Evolutionary conservation across 2,329 filamentous ascomycete genomes (phyloP), one percentile per base, ranked within the genome.

Genomic region (Aspergillus sp.): DNA sequence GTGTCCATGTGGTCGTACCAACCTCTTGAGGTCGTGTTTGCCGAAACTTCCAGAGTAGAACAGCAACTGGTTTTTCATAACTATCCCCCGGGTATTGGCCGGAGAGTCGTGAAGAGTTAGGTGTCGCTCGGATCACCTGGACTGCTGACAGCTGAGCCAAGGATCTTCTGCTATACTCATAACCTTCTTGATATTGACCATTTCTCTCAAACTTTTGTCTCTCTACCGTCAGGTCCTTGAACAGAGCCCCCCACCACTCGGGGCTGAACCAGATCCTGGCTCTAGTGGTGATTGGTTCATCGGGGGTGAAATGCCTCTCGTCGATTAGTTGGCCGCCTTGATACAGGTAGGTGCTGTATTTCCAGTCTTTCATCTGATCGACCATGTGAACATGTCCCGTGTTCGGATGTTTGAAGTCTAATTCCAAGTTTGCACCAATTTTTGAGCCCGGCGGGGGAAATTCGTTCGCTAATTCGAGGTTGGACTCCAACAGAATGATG

Each of bases 21-120:
- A 64, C 64, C 44, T 70, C 62, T 6, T 59, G 60, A 11, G 59
- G 55, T 6, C 59, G 54, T n/a, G 68, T 68, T 50, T 71, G 64
- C 6, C 66, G 66, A 53, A 74, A 74, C 40, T 67, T 70, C 71
- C 71, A 74, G 12, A 71, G 59, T 10, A 74, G 46, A 36, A 73
- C 62, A 2, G 68, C 68, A 58, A 72, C 66, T 27, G 66, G 58
- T 48, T 67, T 64, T 34, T 60, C 59, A 36, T 65, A 57, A 12
- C 58, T 57, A 9, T 47, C 49, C 2, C 54, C 38, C 31, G 52
- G 48, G 43, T 58, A 60, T 29, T 56, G 56, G 33, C 52, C 60
- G 1, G 62, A 57, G 8, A 61, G 44, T 7, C 60, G 54, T 5
- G 54, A 56, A 28, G 57, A 53, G 43, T 43, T 54, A 27, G 61